phyloP scores from a whole-genome alignment of 257 asterid species.

The Penstemon davidsonii region DNA sequence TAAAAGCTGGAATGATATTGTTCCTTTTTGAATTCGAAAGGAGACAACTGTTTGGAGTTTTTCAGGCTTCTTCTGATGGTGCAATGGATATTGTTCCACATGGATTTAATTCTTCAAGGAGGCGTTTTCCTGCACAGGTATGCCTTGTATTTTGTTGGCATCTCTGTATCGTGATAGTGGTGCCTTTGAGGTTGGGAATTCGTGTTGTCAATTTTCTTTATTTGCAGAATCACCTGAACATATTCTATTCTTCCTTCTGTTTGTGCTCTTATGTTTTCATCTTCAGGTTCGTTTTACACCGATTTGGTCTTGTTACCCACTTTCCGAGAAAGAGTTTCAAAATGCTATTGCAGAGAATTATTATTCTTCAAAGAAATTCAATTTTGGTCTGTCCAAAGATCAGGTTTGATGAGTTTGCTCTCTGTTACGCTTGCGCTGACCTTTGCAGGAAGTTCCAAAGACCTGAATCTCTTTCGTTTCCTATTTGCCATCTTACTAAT shows the following conservation, averaged over 20 bases:
- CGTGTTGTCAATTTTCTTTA: not conserved
- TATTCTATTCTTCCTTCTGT: slow-evolving; percentile 22
- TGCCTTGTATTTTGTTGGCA: slow-evolving; percentile 9
- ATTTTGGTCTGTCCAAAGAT: slow-evolving; percentile 63
- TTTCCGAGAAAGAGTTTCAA: slow-evolving; percentile 62
- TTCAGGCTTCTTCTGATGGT: slow-evolving; percentile 73
- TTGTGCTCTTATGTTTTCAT: slow-evolving; percentile 24
- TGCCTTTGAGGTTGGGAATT: slow-evolving; percentile 9
- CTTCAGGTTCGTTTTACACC: slow-evolving; percentile 61
- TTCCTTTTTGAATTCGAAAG: slow-evolving; percentile 72
- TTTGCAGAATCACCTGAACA: not conserved
- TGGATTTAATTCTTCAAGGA: slow-evolving; percentile 54
- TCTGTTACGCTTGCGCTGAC: slow-evolving; percentile 21
- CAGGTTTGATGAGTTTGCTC: slow-evolving; percentile 53
- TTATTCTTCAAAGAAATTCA: slow-evolving; percentile 59
- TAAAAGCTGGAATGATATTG: slow-evolving; percentile 76
- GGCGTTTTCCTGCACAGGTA: slow-evolving; percentile 74
- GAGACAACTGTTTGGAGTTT: slow-evolving; percentile 79
- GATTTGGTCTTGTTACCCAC: slow-evolving; percentile 73
- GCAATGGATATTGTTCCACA: slow-evolving; percentile 59
- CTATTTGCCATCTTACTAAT: slow-evolving; percentile 17
- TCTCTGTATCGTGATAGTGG: slow-evolving; percentile 7
- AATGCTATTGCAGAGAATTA: slow-evolving; percentile 73
- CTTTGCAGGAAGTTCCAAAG: slow-evolving; percentile 24
- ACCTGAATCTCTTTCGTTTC: slow-evolving; percentile 21